phyloP scores from a whole-genome alignment of 768 basidiomycete species.

The Gautieria morchelliformis region DNA sequence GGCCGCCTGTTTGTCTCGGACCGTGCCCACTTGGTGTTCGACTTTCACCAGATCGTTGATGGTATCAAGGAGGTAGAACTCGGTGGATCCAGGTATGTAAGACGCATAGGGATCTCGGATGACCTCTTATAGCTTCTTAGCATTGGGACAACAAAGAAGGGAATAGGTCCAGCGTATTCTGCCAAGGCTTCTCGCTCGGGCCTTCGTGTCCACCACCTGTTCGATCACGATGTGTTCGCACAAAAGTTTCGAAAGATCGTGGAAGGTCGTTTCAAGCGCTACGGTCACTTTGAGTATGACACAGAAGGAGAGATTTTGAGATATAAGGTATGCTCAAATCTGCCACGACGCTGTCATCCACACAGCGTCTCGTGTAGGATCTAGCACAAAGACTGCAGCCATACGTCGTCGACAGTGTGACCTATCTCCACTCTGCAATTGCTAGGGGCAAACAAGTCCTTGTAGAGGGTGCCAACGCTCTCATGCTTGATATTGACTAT shows the following conservation, averaged over 20 bases:
- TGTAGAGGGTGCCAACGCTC: conserved; percentile 95
- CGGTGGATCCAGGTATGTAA: conserved; percentile 65
- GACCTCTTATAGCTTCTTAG: conserved; percentile 26
- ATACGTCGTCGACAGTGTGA: conserved; percentile 81
- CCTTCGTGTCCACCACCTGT: conserved; percentile 91
- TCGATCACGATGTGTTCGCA: conserved; percentile 77
- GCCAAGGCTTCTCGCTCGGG: conserved; percentile 96
- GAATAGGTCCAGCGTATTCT: conserved; percentile 98
- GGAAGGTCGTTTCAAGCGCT: conserved; percentile 95
- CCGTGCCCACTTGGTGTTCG: conserved; percentile 94
- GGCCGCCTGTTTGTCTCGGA: conserved; percentile 88
- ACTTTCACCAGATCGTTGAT: conserved; percentile 99
- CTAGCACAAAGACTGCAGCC: conserved; percentile 80
- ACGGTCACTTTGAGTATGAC: conserved; percentile 96
- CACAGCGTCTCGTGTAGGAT: conserved; percentile 31
- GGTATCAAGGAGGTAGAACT: conserved; percentile 97
- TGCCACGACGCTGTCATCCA: background rate
- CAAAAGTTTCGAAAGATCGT: conserved; percentile 91
- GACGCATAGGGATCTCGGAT: background rate
- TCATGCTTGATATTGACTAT: conserved; percentile 97
- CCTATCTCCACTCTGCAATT: conserved; percentile 77
- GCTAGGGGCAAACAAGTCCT: conserved; percentile 68
- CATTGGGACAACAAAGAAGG: conserved; percentile 97
- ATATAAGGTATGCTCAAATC: conserved; percentile 57
- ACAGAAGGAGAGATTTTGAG: conserved; percentile 92